A percentile compares a stretch with the other conserved stretches of the same genome.
These are phyloP conservation scores for Cydonia oblonga DNA, from an alignment of 331 rosid species.

Conservation along the genomic window DNA sequence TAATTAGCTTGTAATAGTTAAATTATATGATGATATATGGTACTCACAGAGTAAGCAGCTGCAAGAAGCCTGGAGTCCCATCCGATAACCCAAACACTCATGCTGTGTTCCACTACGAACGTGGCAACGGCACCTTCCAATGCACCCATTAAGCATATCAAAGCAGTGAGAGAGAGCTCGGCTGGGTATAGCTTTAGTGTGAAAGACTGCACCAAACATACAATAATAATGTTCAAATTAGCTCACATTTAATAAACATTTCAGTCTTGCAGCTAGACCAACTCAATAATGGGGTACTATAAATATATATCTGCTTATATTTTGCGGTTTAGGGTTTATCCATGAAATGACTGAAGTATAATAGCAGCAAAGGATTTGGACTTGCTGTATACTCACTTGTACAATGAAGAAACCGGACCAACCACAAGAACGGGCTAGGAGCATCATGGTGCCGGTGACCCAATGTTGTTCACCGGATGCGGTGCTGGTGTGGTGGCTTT, in stretches of 20 bases:
- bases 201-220: constrained; percentile 39
- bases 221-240: no score
- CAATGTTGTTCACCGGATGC: constrained; percentile 45
- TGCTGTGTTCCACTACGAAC: constrained; percentile 46
- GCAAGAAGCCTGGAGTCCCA: constrained; percentile 91
- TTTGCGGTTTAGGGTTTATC: no score
- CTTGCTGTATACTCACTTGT: constrained; percentile 39
- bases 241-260: background rate
- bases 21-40: background rate
- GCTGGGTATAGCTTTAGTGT: constrained; percentile 81
- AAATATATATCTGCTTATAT: no score
- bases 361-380: no score
- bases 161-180: constrained; percentile 69
- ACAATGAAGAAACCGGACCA: constrained; percentile 87
- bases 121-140: constrained; percentile 63
- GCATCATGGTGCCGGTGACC: constrained; percentile 51
- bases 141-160: constrained; percentile 60
- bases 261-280: background rate
- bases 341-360: no score
- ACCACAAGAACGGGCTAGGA: constrained; percentile 53
- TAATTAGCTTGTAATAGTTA: no score
- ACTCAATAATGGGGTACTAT: background rate
- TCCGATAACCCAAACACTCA: constrained; percentile 64
- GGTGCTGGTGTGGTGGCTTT: constrained; percentile 12
- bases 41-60: constrained; percentile 73